phyloP scores from a whole-genome alignment of 2,329 filamentous ascomycete species.

The Boeremia lycopersici region DNA sequence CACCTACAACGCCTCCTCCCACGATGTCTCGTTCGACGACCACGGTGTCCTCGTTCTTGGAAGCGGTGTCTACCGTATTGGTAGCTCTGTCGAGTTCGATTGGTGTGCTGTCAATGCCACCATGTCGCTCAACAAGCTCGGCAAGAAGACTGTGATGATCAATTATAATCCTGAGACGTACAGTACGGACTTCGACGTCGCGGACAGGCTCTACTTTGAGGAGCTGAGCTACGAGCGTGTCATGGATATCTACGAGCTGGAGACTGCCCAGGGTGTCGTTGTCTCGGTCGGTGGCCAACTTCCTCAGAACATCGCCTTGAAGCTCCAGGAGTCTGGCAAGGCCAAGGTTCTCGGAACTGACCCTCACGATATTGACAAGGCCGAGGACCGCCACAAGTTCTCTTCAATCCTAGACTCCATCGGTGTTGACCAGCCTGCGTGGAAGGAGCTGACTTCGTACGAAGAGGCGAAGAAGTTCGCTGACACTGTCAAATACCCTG shows the following conservation, averaged over 20 bases:
- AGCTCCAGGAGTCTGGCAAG: slow-evolving; percentile 86
- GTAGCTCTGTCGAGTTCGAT: slow-evolving; percentile 97
- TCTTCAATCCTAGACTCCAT: slow-evolving; percentile 97
- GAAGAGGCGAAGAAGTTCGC: slow-evolving; percentile 88
- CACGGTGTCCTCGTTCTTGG: slow-evolving; percentile 88
- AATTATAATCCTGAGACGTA: slow-evolving; percentile 57
- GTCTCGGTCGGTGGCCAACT: slow-evolving; percentile 96
- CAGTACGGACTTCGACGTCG: slow-evolving; percentile 83
- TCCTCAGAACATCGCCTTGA: slow-evolving; percentile 95
- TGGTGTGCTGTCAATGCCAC: slow-evolving; percentile 96
- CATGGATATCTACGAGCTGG: slow-evolving; percentile 98
- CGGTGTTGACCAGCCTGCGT: slow-evolving; percentile 93
- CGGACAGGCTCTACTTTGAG: slow-evolving; percentile 94
- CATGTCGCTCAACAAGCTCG: slow-evolving; percentile 79
- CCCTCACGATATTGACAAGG: slow-evolving; percentile 94
- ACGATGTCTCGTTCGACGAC: slow-evolving; percentile 93
- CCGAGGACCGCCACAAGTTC: slow-evolving; percentile 98
- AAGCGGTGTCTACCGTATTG: slow-evolving; percentile 96
- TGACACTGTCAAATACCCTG: slow-evolving; percentile 84
- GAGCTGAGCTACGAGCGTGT: slow-evolving; percentile 96
- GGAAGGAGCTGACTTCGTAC: slow-evolving; percentile 95
- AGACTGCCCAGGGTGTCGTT: slow-evolving; percentile 82
- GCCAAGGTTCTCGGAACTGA: slow-evolving; percentile 92
- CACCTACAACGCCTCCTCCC: slow-evolving; percentile 93
- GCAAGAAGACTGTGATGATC: slow-evolving; percentile 98